These are phyloP conservation scores for Cladosporium velox DNA, from an alignment of 2,329 filamentous ascomycete species.

Conservation along the genomic window DNA sequence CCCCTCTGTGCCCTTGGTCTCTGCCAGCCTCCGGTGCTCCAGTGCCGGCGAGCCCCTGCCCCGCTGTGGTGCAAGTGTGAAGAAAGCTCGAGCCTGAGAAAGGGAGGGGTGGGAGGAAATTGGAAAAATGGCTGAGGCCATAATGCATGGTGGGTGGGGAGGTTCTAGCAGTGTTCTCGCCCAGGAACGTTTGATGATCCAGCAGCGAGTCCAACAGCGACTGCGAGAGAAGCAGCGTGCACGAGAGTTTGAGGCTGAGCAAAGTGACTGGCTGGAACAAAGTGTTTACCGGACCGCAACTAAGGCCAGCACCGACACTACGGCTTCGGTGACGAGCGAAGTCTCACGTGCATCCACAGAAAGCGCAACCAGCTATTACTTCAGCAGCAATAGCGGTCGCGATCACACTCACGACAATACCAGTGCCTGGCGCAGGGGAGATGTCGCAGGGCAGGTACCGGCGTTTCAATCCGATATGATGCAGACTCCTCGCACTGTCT, in stretches of 20 bases:
- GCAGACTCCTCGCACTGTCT: conserved; percentile 15
- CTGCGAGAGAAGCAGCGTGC: conserved; percentile 14
- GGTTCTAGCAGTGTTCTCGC: conserved; percentile 5
- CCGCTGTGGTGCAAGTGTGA: conserved; percentile 2
- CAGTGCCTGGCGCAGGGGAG: conserved; percentile 16
- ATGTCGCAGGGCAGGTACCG: conserved; percentile 6
- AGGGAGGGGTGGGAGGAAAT: conserved; percentile 1
- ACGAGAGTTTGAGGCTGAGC: conserved; percentile 9
- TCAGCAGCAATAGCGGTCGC: conserved; percentile 16
- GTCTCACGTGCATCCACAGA: conserved; percentile 14
- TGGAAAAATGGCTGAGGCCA: conserved; percentile 11
- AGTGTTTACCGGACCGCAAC: conserved; percentile 6
- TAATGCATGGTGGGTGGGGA: not conserved
- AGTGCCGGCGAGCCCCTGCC: not conserved
- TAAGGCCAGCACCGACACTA: not conserved
- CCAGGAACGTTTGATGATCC: conserved; percentile 10
- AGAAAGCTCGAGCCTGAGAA: conserved; percentile 8
- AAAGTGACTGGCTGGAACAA: conserved; percentile 16
- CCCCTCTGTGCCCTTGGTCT: not conserved
- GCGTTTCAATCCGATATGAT: conserved; percentile 11
- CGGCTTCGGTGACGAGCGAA: not conserved
- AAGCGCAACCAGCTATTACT: conserved; percentile 19
- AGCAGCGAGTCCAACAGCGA: conserved; percentile 11
- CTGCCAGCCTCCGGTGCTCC: not conserved
- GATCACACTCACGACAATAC: conserved; percentile 1